Evolutionary conservation across 1,284 basidiomycete species (phyloP).

Genomic region (Wolfiporia cocos): DNA sequence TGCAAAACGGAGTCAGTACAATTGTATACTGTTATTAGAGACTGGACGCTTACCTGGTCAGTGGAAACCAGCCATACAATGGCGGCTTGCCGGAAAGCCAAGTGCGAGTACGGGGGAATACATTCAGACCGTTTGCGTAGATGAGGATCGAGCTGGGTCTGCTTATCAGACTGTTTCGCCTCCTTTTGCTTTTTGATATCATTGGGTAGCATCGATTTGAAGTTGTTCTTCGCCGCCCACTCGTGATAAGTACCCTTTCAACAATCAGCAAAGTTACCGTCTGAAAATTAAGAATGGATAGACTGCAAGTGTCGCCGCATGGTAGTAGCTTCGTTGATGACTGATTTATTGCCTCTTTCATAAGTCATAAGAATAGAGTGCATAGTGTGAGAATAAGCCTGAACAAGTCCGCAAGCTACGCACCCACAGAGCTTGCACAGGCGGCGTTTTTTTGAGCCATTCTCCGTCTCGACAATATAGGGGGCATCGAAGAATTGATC

Average conservation of each 20-base stretch:
- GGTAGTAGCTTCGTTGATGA: neutral
- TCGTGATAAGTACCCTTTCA: constrained; percentile 1
- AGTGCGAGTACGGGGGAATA: constrained; percentile 23
- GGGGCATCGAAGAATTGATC: too few species aligned
- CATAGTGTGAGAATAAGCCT: neutral
- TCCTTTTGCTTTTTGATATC: constrained; percentile 1
- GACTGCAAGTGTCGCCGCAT: constrained; percentile 2
- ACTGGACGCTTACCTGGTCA: constrained; percentile 29
- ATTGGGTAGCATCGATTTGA: constrained; percentile 3
- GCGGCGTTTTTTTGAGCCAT: too few species aligned
- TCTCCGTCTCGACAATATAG: too few species aligned
- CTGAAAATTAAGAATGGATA: neutral
- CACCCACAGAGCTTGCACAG: too few species aligned
- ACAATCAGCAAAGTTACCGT: neutral
- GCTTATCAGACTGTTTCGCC: neutral
- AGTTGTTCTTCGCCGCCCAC: constrained; percentile 1
- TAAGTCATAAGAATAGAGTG: neutral
- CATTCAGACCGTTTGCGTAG: neutral
- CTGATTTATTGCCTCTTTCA: neutral
- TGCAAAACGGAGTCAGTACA: constrained; percentile 5
- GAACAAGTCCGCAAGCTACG: too few species aligned
- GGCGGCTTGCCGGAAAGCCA: constrained; percentile 21
- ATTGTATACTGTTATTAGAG: neutral
- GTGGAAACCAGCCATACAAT: constrained; percentile 32
- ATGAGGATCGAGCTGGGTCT: constrained; percentile 5